phyloP scores from a whole-genome alignment of 257 asterid genomes.

The Petrea volubilis region DNA sequence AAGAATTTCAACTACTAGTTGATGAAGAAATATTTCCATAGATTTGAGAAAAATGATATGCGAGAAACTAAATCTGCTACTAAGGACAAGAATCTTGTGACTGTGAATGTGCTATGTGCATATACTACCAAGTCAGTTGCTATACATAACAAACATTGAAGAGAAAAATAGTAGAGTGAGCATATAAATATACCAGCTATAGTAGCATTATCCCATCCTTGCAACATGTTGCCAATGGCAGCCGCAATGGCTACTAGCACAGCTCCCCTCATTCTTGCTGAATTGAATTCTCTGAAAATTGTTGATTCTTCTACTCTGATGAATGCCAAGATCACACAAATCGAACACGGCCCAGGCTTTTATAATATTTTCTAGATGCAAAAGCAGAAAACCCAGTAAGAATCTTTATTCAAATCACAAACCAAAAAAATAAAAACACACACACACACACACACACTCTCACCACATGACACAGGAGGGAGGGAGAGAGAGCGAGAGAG shows the following conservation, averaged over 20 bases:
- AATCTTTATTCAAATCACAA: conserved; percentile 7
- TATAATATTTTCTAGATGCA: not conserved
- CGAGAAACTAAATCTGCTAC: not conserved
- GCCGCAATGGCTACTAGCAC: conserved; percentile 83
- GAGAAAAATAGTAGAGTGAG: not conserved
- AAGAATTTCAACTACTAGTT: not conserved
- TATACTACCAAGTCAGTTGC: too few species aligned
- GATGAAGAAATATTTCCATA: not conserved
- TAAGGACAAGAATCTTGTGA: not conserved
- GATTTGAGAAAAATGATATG: not conserved
- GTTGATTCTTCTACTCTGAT: conserved; percentile 1
- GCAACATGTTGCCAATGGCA: conserved; percentile 87
- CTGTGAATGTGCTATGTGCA: not conserved
- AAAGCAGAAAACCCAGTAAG: not conserved
- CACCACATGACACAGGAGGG: not conserved
- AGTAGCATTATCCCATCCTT: conserved; percentile 99
- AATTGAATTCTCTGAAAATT: not conserved
- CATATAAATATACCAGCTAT: conserved; percentile 82
- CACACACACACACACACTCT: not conserved
- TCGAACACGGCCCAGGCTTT: conserved; percentile 13
- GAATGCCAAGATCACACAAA: conserved; percentile 15
- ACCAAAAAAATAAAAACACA: not conserved
- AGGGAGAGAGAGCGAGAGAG: not conserved
- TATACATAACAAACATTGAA: not conserved
- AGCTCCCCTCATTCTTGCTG: conserved; percentile 70